phyloP scores from a whole-genome alignment of 2,329 filamentous ascomycete species.

The Beauveria sp. region DNA sequence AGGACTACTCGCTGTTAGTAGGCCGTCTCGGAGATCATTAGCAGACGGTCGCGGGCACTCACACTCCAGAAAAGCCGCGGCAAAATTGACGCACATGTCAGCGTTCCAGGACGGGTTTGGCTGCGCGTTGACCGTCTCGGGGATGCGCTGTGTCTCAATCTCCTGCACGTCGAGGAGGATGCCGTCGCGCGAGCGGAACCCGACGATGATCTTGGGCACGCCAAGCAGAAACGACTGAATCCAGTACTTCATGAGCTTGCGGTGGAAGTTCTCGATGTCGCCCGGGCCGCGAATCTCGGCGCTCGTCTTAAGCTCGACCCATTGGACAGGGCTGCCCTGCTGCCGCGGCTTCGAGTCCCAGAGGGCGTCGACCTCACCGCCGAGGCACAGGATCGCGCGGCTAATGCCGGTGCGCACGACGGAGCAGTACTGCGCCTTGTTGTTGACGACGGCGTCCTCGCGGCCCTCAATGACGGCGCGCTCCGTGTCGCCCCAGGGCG shows the following conservation, averaged over 20 bases:
- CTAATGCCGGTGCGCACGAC: conserved; percentile 86
- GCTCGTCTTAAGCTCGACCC: conserved; percentile 93
- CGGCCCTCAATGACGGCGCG: conserved; percentile 74
- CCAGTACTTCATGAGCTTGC: conserved; percentile 94
- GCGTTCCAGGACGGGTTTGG: conserved; percentile 76
- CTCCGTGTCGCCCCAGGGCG: conserved; percentile 63
- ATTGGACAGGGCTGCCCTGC: conserved; percentile 66
- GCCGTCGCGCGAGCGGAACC: conserved; percentile 69
- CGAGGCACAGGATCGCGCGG: conserved; percentile 65
- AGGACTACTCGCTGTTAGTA: conserved; percentile 43
- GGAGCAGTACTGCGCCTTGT: conserved; percentile 92
- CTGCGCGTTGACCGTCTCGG: conserved; percentile 60
- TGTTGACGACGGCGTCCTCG: conserved; percentile 66
- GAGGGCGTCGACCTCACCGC: conserved; percentile 88
- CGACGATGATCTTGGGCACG: conserved; percentile 85
- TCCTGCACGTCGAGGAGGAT: conserved; percentile 67
- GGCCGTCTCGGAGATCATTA: background rate
- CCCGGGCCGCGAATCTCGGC: conserved; percentile 59
- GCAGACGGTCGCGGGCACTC: conserved; percentile 26
- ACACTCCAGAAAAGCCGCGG: conserved; percentile 71
- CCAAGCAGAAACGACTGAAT: conserved; percentile 91
- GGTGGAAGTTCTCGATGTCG: conserved; percentile 70
- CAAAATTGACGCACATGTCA: conserved; percentile 89
- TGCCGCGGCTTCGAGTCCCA: conserved; percentile 73
- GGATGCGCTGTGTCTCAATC: conserved; percentile 72